phyloP scores from a whole-genome alignment of 2,329 filamentous ascomycete genomes.

The Fusarium aywerte region DNA sequence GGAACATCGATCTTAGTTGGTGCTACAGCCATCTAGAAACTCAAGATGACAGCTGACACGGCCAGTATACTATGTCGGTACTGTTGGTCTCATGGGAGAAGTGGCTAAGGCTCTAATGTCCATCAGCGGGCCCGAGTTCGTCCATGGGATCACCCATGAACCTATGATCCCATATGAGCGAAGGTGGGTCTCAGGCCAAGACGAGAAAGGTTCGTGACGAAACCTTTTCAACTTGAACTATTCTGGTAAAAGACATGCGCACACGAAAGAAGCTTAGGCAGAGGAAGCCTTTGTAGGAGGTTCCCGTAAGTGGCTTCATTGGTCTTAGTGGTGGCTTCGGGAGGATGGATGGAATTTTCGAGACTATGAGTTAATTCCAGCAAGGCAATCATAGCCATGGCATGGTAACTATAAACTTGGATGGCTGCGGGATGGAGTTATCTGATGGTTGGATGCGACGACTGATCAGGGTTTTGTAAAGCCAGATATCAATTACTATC shows the following conservation, averaged over 20 bases:
- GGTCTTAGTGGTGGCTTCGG: slow-evolving; percentile 91
- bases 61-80: slow-evolving; percentile 91
- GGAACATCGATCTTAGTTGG: slow-evolving; percentile 78
- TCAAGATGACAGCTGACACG: background rate
- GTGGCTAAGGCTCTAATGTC: slow-evolving; percentile 86
- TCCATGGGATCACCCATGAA: slow-evolving; percentile 93
- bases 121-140: slow-evolving; percentile 80
- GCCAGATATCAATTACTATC: slow-evolving; percentile 77
- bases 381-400: slow-evolving; percentile 86
- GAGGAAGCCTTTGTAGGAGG: slow-evolving; percentile 84
- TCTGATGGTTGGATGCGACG: slow-evolving; percentile 82
- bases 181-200: slow-evolving; percentile 60
- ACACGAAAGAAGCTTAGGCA: slow-evolving; percentile 92
- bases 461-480: slow-evolving; percentile 82
- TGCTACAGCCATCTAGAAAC: background rate
- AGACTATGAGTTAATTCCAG: slow-evolving; percentile 94
- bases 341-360: slow-evolving; percentile 94
- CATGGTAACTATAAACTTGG: slow-evolving; percentile 85
- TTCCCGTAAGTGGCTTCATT: slow-evolving; percentile 86
- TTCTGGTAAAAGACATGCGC: slow-evolving; percentile 95
- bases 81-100: slow-evolving; percentile 94
- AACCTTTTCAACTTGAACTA: slow-evolving; percentile 80
- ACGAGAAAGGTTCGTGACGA: slow-evolving; percentile 67
- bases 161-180: slow-evolving; percentile 84
- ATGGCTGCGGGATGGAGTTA: slow-evolving; percentile 88